Evolutionary conservation across 2,329 filamentous ascomycete genomes (phyloP), one percentile per base, ranked within the genome.

Genomic region (Fusarium buxicola): DNA sequence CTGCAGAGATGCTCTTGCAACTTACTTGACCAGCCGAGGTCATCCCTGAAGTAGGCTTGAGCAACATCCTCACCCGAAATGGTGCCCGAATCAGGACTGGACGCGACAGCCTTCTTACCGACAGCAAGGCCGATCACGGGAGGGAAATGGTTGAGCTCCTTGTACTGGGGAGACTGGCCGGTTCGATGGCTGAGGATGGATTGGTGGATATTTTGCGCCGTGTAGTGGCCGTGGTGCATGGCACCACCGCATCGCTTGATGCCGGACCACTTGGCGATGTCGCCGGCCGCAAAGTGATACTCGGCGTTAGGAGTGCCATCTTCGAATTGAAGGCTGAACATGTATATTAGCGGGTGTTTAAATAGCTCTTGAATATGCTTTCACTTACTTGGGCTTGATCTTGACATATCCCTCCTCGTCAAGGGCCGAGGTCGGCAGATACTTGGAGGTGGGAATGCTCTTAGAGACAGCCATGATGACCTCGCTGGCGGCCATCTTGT

Each of bases 201-300:
- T 75, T 89, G 84, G 76, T 91, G 84, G 50, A 90, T 83, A 72
- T 94, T 94, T 49, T 82, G 76, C 7, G 86, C 90, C 4, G 85
- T 84, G 59, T 84, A 81, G 69, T 88, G 85, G 32, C 90, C 91
- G 80, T 89, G 87, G 70, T 90, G 85, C 84, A 94, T 91, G 30
- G 91, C 91, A 13, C 82, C 85, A 21, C 91, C 91, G 68, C 89
- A 92, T 39, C 91, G 88, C 80, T 92, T 94, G 78, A 94, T 92
- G 38, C 90, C 91, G 0, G 88, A 84, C 91, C 91, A 94, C 43
- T 80, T 78, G 28, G 84, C 84, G 13, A 91, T 78, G 71, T 94
- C 91, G 13, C 91, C 91, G 21, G 86, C 81, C 11, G 87, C 90
- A 69, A 89, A 90, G 73, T 94, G 91, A 25, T 76, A 75, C 1